Conservation (phyloP, 257 asterid genomes). For the Lantana camara region DNA sequence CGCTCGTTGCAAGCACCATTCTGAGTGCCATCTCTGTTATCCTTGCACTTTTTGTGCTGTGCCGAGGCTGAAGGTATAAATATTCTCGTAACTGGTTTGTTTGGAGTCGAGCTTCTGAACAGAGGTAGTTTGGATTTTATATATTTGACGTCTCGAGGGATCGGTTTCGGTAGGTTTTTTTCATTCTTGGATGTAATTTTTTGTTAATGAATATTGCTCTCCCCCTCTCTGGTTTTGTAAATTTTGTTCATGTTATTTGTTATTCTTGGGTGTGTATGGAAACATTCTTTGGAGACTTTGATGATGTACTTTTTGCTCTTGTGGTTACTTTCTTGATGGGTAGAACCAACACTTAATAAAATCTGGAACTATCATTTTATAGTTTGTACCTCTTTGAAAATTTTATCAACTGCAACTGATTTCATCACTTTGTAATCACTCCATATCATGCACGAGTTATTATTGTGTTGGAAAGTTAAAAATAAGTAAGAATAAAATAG, state of each 20-base stretch:
- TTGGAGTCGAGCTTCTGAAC: slow-evolving; percentile 9
- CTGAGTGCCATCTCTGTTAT: slow-evolving; percentile 47
- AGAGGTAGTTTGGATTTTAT: slow-evolving; percentile 5
- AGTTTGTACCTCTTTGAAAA: no score
- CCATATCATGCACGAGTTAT: no score
- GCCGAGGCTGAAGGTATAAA: slow-evolving; percentile 28
- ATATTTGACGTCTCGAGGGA: neutral
- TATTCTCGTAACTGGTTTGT: neutral
- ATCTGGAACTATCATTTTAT: no score
- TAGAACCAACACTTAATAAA: neutral
- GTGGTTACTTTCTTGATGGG: neutral
- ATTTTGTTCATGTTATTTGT: slow-evolving; percentile 9
- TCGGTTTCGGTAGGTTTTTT: slow-evolving; percentile 18
- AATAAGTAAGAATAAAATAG: no score
- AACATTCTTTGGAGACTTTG: slow-evolving; percentile 14
- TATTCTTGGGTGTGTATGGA: slow-evolving; percentile 2
- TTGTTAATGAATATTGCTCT: slow-evolving; percentile 1
- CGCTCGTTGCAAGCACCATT: slow-evolving; percentile 43
- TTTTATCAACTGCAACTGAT: no score
- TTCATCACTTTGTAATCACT: no score
- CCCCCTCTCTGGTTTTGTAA: slow-evolving; percentile 16
- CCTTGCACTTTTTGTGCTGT: slow-evolving; percentile 40
- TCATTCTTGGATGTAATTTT: slow-evolving; percentile 11
- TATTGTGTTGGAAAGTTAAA: no score
- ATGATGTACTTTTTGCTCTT: neutral